These are phyloP conservation scores for Elsinoe arachidis DNA, from an alignment of 2,329 filamentous ascomycete genomes.

Conservation along the genomic window DNA sequence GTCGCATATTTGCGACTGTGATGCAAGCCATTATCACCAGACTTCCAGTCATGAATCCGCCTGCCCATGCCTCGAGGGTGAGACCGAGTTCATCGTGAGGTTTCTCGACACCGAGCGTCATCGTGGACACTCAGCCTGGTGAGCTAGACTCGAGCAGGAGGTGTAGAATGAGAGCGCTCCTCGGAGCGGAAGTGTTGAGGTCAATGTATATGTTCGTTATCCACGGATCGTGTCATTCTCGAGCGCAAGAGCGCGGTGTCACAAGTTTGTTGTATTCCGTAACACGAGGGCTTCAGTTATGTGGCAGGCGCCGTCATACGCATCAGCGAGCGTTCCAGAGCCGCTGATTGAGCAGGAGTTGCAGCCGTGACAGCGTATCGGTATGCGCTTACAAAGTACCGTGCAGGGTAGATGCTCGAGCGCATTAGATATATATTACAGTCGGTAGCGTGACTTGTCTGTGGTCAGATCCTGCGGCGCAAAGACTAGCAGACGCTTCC, in stretches of 20 bases:
- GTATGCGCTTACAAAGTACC: slow-evolving; percentile 9
- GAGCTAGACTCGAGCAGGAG: background rate
- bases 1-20: slow-evolving; percentile 42
- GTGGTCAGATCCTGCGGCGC: slow-evolving; percentile 3
- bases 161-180: background rate
- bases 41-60: slow-evolving; percentile 28
- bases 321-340: background rate
- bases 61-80: slow-evolving; percentile 19
- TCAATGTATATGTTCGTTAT: background rate
- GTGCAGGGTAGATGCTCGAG: background rate
- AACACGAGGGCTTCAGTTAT: background rate
- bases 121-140: background rate
- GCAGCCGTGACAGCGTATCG: background rate
- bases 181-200: background rate
- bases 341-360: background rate
- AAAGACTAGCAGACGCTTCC: background rate
- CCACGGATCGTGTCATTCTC: background rate
- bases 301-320: background rate
- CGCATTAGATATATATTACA: slow-evolving; percentile 5
- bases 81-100: slow-evolving; percentile 16
- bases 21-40: slow-evolving; percentile 42
- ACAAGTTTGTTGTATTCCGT: background rate
- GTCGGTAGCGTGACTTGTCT: slow-evolving; percentile 3
- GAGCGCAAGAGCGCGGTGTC: background rate
- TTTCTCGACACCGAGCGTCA: slow-evolving; percentile 14